Base-by-base conservation (phyloP, 2,329 filamentous ascomycete genomes). In the Sphaerulina vaccinii region DNA sequence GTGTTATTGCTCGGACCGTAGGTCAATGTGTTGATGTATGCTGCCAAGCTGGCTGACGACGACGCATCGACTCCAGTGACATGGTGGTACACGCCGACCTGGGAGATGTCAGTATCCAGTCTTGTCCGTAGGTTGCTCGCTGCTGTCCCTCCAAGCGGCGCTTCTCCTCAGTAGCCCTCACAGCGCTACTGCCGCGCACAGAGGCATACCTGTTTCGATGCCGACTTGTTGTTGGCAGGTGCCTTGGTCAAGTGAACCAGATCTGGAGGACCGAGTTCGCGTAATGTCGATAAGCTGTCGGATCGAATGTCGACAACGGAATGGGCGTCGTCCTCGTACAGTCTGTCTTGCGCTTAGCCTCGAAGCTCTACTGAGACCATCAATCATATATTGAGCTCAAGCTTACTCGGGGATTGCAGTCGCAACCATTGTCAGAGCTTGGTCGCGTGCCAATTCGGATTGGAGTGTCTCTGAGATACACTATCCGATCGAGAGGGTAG, bases 21-120 rank as follows among this genome's bases (percentile, higher is more conserved):
- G 39, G 91, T 96, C 55, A 99, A 79, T 33, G 92, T 97, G 73
- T 97, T 99, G 74, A 99, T 95, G 73, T 99, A 99, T 62, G 93
- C 93, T 35, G 93, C 93, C 54, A 99, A 77, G 73, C 92, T 97
- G 53, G 93, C 93, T 8, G 93, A 97, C 5, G 93, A 97, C 2
- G 93, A 99, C 42, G 93, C 93, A 74, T 99, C 93, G 67, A 96
- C 86, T 55, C 93, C 93, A 33, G 90, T 96, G 63, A 96, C 91
- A 84, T 99, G 93, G 71, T 99, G 93, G 70, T 99, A 99, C 50
- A 96, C 86, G 54, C 93, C 93, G 56, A 85, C 85, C 88, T 96
- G 62, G 11, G 19, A 35, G 19, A 3, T 11, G 42, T 60, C 47
- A 62, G 58, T 4, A 32, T 32, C 27, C 11, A 13, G n/a, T n/a